Evolutionary conservation across 768 basidiomycete genomes (phyloP).

Genomic region (Postia placenta): DNA sequence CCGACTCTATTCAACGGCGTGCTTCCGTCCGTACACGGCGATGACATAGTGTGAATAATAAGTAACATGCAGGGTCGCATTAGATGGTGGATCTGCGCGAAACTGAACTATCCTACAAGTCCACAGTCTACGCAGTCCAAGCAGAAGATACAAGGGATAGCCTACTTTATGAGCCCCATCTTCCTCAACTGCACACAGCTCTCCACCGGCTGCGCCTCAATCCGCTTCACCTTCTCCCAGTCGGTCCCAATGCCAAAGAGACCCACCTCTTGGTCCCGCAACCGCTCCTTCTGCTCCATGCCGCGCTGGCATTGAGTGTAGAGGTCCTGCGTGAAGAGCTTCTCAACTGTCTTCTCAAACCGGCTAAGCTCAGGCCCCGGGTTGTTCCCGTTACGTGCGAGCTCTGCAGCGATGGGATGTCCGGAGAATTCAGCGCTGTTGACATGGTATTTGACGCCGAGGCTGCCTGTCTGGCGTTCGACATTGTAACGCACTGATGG

Average conservation of each 20-base stretch:
- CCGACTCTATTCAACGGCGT: neutral
- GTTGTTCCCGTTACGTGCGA: slow-evolving; percentile 37
- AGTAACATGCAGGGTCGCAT: slow-evolving; percentile 4
- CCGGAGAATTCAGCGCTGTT: slow-evolving; percentile 66
- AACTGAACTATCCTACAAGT: slow-evolving; percentile 2
- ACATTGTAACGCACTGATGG: slow-evolving; percentile 54
- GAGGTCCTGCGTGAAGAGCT: slow-evolving; percentile 63
- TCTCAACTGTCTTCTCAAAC: slow-evolving; percentile 79
- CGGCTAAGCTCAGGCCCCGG: slow-evolving; percentile 35
- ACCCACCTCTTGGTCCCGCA: slow-evolving; percentile 73
- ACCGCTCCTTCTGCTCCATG: slow-evolving; percentile 58
- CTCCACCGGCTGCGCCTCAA: slow-evolving; percentile 63
- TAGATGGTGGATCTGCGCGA: slow-evolving; percentile 9
- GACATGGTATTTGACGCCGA: slow-evolving; percentile 81
- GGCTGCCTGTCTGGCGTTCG: slow-evolving; percentile 62
- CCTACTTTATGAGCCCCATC: slow-evolving; percentile 49
- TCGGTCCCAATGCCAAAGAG: slow-evolving; percentile 90
- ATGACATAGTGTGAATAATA: slow-evolving; percentile 3
- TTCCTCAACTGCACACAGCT: slow-evolving; percentile 74
- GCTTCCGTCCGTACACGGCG: neutral
- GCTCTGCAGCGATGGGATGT: slow-evolving; percentile 76
- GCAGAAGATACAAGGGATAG: neutral
- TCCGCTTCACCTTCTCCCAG: slow-evolving; percentile 78
- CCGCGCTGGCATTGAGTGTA: slow-evolving; percentile 69
- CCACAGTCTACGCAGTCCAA: neutral